These are phyloP conservation scores for Oryza meyeriana DNA, from an alignment of 176 grass and related monocot species.

Conservation along the genomic window DNA sequence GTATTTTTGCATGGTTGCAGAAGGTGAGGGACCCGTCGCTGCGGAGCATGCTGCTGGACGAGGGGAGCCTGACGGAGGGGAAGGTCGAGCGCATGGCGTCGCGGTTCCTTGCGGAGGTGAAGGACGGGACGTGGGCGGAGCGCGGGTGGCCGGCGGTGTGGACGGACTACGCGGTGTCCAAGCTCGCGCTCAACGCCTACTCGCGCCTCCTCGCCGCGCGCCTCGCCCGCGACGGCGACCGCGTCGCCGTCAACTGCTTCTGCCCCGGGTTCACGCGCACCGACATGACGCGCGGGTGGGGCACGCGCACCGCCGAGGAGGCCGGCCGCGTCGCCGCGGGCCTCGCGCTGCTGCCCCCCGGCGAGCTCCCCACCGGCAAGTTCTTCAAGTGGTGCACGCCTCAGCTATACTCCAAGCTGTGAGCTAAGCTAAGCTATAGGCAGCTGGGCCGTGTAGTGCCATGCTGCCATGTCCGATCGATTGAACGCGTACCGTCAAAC, in stretches of 20 bases:
- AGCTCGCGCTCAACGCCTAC: conserved; percentile 78
- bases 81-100: conserved; percentile 50
- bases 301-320: conserved; percentile 59
- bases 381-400: conserved; percentile 66
- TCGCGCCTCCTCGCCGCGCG: conserved; percentile 50
- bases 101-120: conserved; percentile 58
- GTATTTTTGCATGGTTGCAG: conserved; percentile 14
- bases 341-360: conserved; percentile 33
- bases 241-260: conserved; percentile 83
- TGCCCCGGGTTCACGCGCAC: conserved; percentile 95
- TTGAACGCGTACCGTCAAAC: background rate
- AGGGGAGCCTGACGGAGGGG: conserved; percentile 44
- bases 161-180: conserved; percentile 79
- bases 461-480: background rate
- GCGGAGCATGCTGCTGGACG: conserved; percentile 46
- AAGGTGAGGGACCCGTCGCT: conserved; percentile 51
- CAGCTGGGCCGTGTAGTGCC: background rate
- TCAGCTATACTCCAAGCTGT: conserved; percentile 58
- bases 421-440: background rate
- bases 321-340: conserved; percentile 44
- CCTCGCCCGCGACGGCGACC: conserved; percentile 26
- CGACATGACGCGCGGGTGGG: conserved; percentile 67
- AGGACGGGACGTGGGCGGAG: conserved; percentile 47
- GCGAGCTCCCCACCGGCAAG: conserved; percentile 50
- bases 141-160: conserved; percentile 70